Evolutionary conservation across 805 yeast genomes (phyloP), one percentile per base, ranked within the genome.

Genomic region (Barnettozyma siamensis): DNA sequence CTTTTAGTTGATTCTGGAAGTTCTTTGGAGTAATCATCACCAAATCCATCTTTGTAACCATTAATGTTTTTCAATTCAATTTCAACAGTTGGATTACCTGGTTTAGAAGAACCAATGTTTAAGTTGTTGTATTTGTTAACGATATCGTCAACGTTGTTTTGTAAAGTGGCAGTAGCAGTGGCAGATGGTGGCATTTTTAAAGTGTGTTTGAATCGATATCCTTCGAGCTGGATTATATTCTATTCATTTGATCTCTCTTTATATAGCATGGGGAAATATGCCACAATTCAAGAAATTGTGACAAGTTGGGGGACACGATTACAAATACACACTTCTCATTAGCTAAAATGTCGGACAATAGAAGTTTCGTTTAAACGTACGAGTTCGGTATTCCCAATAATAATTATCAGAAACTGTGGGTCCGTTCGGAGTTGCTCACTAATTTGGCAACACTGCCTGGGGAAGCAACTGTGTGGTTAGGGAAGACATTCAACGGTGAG

Each of bases 1-100:
- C 49, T 53, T 35, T 35, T 47, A 2, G 67, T 53, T 7, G 50
- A n/a, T 28, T 47, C 59, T 28, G 65, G 65, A 21, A 52, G 19
- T 32, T 42, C 45, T 10, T 9, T n/a, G 13, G 49, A 40, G 35
- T 24, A 45, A 33, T 42, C 51, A 30, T 44, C 50, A 32, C 44
- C 48, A 29, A 27, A 40, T 4, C 45, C 48, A 18, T 38, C 44
- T 13, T 42, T 44, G 37, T 35, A 38, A 16, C 43, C 45, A 28
- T 42, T 40, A 18, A 42, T 23, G 19, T 38, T 41, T 18, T 42
- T 42, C 31, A 42, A 28, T 29, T 42, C 42, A 17, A 42, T 31
- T 17, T 34, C 36, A 18, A 42, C 31, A 17, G 45, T 35, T 26
- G 42, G 39, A 16, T 15, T n/a, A 9, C 13, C 6, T 12, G 35